Percentiles rank a stretch among this genome's conserved stretches.
Evolutionary conservation across 2,329 filamentous ascomycete genomes (phyloP).

Genomic region (Sporothrix variecibatus): DNA sequence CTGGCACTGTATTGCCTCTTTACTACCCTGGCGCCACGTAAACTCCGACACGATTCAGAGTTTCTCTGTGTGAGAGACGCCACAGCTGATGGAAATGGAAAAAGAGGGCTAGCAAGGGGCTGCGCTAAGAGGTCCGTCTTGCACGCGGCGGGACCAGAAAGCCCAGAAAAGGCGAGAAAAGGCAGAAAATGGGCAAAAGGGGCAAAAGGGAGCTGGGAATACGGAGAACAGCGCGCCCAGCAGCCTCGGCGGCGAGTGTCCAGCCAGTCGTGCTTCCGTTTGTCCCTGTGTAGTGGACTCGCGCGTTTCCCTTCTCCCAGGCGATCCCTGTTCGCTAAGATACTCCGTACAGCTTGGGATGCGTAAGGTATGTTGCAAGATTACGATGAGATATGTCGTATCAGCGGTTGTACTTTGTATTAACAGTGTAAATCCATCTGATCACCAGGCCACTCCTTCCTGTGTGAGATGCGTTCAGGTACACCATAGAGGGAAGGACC

Average conservation of each 20-base stretch:
- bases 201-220: slow-evolving; percentile 21
- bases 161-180: slow-evolving; percentile 6
- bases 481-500: neutral
- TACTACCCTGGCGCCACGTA: slow-evolving; percentile 3
- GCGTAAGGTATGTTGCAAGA: neutral
- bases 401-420: neutral
- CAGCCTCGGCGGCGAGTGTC: neutral
- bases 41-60: neutral
- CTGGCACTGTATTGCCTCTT: slow-evolving; percentile 15
- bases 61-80: neutral
- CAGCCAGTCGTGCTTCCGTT: slow-evolving; percentile 12
- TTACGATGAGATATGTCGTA: neutral
- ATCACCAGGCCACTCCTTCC: neutral
- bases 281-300: slow-evolving; percentile 8
- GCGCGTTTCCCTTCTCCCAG: slow-evolving; percentile 15
- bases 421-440: neutral
- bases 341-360: neutral
- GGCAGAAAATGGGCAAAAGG: neutral
- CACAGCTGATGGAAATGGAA: neutral
- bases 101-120: slow-evolving; percentile 11
- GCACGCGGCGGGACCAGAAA: neutral
- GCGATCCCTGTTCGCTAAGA: neutral
- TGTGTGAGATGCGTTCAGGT: neutral
- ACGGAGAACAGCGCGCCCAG: neutral
- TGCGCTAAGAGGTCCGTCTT: slow-evolving; percentile 8